phyloP scores from a whole-genome alignment of 345 rosid species.

The Camelina hispida region DNA sequence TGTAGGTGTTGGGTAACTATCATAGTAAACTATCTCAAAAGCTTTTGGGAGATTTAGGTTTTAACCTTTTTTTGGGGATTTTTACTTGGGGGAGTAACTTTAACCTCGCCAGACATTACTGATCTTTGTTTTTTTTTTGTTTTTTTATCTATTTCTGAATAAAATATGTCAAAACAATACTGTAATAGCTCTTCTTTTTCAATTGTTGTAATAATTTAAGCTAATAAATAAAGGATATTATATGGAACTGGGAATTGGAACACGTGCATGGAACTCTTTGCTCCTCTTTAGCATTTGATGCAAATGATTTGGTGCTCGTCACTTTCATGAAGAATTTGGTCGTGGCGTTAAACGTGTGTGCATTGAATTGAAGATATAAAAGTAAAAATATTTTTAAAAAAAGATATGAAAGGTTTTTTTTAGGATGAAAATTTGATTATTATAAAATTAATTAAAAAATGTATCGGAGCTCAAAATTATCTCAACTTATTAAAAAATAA shows the following conservation, averaged over 20 bases:
- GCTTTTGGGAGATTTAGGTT: slow-evolving; percentile 36
- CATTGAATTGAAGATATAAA: background rate
- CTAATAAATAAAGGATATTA: slow-evolving; percentile 3
- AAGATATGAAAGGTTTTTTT: background rate
- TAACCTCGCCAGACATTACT: slow-evolving; percentile 35
- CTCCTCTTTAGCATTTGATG: background rate
- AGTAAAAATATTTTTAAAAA: background rate
- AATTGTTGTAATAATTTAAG: slow-evolving; percentile 12
- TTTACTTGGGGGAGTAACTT: slow-evolving; percentile 28
- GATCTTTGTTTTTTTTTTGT: slow-evolving; percentile 26
- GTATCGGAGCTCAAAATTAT: background rate
- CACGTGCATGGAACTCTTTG: no score
- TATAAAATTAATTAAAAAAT: background rate
- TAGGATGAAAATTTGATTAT: background rate
- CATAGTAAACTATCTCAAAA: slow-evolving; percentile 37
- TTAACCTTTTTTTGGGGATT: slow-evolving; percentile 15
- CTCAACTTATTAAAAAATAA: background rate
- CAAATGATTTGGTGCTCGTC: background rate
- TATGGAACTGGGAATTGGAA: background rate
- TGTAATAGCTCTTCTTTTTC: slow-evolving; percentile 14
- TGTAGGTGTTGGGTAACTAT: slow-evolving; percentile 45
- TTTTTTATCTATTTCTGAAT: background rate
- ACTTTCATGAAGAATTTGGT: background rate
- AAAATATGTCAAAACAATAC: slow-evolving; percentile 4
- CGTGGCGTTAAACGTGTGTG: background rate